Base-by-base conservation (phyloP, 192 early-diverging fungal species). In the Helicostylum pulchrum region DNA sequence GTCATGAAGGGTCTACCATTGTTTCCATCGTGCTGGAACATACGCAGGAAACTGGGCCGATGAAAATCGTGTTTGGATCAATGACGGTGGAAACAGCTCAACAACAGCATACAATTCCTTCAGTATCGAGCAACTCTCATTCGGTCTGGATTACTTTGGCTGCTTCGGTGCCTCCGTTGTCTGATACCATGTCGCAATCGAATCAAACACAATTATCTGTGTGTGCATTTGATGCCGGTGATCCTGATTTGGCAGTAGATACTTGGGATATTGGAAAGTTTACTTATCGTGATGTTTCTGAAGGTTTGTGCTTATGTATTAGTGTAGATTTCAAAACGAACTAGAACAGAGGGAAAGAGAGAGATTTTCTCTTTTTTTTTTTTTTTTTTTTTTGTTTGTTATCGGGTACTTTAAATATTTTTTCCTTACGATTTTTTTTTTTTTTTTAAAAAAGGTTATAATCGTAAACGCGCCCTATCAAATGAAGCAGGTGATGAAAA, bases 101-200 rank as follows among this genome's bases (percentile, higher is more conserved):
- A 36, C 54, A 56, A 1, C 54, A 56, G 0, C 54, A 56, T 56
- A 14, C n/a, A 0, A n/a, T 56, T 34, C 14, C 47, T 48, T 48
- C 47, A 1, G 31, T n/a, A 11, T 15, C n/a, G 8, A 39, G 9
- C 4, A 32, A 39, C 0, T 17, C 30, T n/a, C n/a, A 17, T 17
- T 56, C 54, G 1, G 34, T 56, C 31, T 56, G 54, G 54, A 56
- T 56, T 36, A 56, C 54, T 32, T 56, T 56, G n/a, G 54, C 54
- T 19, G 54, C 54, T 36, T 32, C 31, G 30, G 54, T 32, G 12
- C 54, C 54, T 36, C 32, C 34, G 17, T 56, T 56, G 17, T 36
- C 31, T 36, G 54, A 56, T 32, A 56, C 54, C 0, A 30, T 36
- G 19, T 56, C 7, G 8, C 17, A 32, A 36, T 32, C 54, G 9